Conservation (phyloP, 176 grass and related monocot genomes). For the Phoenix dactylifera region DNA sequence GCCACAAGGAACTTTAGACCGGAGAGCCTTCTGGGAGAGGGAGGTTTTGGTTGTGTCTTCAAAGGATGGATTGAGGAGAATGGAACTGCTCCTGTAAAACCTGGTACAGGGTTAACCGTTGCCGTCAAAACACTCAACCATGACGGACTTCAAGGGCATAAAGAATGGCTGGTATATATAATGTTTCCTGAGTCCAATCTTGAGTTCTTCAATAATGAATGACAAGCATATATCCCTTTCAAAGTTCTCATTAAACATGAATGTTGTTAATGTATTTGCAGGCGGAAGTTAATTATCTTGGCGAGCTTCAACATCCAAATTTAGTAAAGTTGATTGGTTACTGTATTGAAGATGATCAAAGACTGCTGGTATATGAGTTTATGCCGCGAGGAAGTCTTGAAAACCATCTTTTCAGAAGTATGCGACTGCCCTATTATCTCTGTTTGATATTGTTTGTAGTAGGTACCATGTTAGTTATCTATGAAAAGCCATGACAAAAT, state of each 20-base stretch:
- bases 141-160: constrained; percentile 98
- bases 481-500: too few species aligned
- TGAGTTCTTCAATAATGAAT: constrained; percentile 6
- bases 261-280: constrained; percentile 22
- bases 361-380: constrained; percentile 95
- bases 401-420: constrained; percentile 99
- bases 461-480: too few species aligned
- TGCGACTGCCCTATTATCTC: constrained; percentile 2
- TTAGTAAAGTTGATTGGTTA: constrained; percentile 97
- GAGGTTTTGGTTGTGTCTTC: constrained; percentile 97
- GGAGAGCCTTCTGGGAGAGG: constrained; percentile 92
- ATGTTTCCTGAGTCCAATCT: background rate
- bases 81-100: constrained; percentile 95
- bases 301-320: constrained; percentile 91
- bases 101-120: constrained; percentile 91
- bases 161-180: constrained; percentile 98
- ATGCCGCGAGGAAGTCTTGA: constrained; percentile 99
- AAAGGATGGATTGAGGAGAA: constrained; percentile 99
- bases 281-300: constrained; percentile 99
- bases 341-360: constrained; percentile 99
- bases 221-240: background rate
- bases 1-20: constrained; percentile 97
- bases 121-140: constrained; percentile 98
- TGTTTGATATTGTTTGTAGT: too few species aligned
- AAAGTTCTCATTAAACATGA: constrained; percentile 8